phyloP scores from a whole-genome alignment of 768 basidiomycete species.

The Erythrobasidium yunnanense region DNA sequence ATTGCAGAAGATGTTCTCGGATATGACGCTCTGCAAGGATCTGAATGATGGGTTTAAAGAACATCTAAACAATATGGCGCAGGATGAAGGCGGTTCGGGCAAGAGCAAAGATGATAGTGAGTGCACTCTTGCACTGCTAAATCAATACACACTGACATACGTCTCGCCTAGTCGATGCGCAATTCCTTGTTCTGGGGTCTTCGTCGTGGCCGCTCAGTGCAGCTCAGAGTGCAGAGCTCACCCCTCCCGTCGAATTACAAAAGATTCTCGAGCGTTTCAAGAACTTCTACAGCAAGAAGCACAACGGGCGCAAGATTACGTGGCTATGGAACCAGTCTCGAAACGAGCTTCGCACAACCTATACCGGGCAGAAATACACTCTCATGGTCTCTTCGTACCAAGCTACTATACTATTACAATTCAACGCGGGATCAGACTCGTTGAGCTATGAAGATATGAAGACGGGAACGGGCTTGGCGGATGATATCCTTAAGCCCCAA shows the following conservation, averaged over 20 bases:
- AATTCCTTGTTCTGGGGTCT: slow-evolving; percentile 83
- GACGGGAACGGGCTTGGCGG: slow-evolving; percentile 60
- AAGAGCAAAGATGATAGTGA: slow-evolving; percentile 51
- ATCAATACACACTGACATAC: slow-evolving; percentile 77
- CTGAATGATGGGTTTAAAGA: slow-evolving; percentile 89
- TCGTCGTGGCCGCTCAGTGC: slow-evolving; percentile 90
- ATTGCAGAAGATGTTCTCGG: slow-evolving; percentile 92
- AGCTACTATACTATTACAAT: slow-evolving; percentile 85
- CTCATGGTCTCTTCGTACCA: slow-evolving; percentile 91
- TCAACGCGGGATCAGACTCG: slow-evolving; percentile 75
- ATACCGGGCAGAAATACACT: slow-evolving; percentile 88
- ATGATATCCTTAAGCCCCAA: slow-evolving; percentile 62
- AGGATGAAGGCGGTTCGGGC: slow-evolving; percentile 49
- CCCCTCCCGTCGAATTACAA: slow-evolving; percentile 74
- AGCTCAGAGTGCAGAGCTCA: slow-evolving; percentile 64
- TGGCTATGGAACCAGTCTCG: slow-evolving; percentile 99
- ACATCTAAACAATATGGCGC: slow-evolving; percentile 54
- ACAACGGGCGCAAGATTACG: slow-evolving; percentile 78
- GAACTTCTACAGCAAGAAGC: slow-evolving; percentile 84
- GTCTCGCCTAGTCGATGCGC: slow-evolving; percentile 57
- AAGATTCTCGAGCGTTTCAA: slow-evolving; percentile 83
- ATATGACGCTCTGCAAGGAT: slow-evolving; percentile 91
- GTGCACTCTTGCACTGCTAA: slow-evolving; percentile 24
- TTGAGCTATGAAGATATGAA: slow-evolving; percentile 68
- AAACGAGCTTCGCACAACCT: slow-evolving; percentile 88